phyloP scores from a whole-genome alignment of 805 yeast genomes.

The Ogataea paradorogensis region DNA sequence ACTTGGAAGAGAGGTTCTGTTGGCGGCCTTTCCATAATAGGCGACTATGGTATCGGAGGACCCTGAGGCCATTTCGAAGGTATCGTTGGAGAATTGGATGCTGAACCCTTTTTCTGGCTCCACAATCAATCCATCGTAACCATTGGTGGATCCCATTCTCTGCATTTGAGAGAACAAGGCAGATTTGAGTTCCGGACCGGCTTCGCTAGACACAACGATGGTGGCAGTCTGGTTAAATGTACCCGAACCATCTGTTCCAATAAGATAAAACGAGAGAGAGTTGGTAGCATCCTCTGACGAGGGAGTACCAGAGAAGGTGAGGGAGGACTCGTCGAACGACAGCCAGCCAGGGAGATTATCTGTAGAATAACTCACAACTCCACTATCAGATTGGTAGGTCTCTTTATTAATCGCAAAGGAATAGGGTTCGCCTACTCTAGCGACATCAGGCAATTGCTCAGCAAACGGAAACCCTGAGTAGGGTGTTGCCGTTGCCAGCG shows the following conservation, averaged over 20 bases:
- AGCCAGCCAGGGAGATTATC: slow-evolving; percentile 75
- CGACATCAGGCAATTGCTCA: slow-evolving; percentile 86
- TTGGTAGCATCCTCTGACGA: slow-evolving; percentile 41
- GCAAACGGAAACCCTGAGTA: slow-evolving; percentile 71
- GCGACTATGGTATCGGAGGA: slow-evolving; percentile 52
- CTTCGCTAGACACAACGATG: slow-evolving; percentile 55
- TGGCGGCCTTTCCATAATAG: slow-evolving; percentile 78
- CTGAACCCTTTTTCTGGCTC: slow-evolving; percentile 65
- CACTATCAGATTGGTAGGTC: slow-evolving; percentile 55
- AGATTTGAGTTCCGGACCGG: slow-evolving; percentile 51
- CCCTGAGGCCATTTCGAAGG: slow-evolving; percentile 48
- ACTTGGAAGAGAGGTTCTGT: slow-evolving; percentile 84
- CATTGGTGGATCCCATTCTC: slow-evolving; percentile 72
- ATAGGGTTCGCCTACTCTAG: slow-evolving; percentile 62
- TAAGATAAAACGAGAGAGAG: slow-evolving; percentile 47
- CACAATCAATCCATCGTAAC: slow-evolving; percentile 68
- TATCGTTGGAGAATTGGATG: slow-evolving; percentile 57
- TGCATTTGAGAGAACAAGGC: slow-evolving; percentile 51
- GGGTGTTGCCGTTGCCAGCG: slow-evolving; percentile 41
- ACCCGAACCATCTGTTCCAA: slow-evolving; percentile 65
- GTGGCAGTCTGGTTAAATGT: slow-evolving; percentile 48
- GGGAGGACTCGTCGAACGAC: slow-evolving; percentile 56
- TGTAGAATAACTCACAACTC: slow-evolving; percentile 52
- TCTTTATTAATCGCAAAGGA: slow-evolving; percentile 64
- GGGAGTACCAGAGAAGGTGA: slow-evolving; percentile 72